Base-by-base conservation (phyloP, 2,329 filamentous ascomycete genomes). In the Colletotrichum sp. region DNA sequence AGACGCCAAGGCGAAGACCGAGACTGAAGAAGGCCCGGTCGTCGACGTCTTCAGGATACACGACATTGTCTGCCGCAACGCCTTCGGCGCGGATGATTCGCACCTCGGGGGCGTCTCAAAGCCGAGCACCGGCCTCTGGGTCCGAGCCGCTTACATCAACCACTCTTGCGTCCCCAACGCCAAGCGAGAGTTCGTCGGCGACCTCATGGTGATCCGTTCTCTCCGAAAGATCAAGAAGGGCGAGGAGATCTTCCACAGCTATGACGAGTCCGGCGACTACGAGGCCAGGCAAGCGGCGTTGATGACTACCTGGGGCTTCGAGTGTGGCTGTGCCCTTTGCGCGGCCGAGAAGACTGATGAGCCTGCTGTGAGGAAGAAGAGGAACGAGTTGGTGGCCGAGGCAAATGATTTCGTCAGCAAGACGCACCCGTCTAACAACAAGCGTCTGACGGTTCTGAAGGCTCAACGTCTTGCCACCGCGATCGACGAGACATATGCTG, bases 111-210 rank as follows among this genome's bases (percentile, higher is more conserved):
- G 79, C 12, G 71, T 80, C 0, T 78, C 79, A 5, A 84, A 82
- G 36, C 78, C 83, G 2, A 85, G 83, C 61, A 81, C 82, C 0
- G 86, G 85, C 4, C 77, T 88, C 30, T 88, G 85, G 85, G 78
- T 82, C 2, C 77, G 80, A 6, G 82, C 85, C 5, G 83, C 86
- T 0, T 86, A 85, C 72, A 83, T 86, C 73, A 88, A 88, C 62
- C 86, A 88, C 74, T 85, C 84, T 0, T 88, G 86, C 71, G 65
- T 82, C 2, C 68, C 82, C 36, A 88, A 86, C 72, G 74, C 79
- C 0, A 80, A 79, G 58, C 84, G 83, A 32, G 80, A 83, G 3
- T 86, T 83, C 62, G 78, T 86, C 8, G 86, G 86, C 27, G 86
- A 86, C 73, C 70, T 86, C 5, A 81, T 86, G 68, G 77, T 87